phyloP scores from a whole-genome alignment of 2,329 filamentous ascomycete genomes.

The Sporothrix brasiliensis region DNA sequence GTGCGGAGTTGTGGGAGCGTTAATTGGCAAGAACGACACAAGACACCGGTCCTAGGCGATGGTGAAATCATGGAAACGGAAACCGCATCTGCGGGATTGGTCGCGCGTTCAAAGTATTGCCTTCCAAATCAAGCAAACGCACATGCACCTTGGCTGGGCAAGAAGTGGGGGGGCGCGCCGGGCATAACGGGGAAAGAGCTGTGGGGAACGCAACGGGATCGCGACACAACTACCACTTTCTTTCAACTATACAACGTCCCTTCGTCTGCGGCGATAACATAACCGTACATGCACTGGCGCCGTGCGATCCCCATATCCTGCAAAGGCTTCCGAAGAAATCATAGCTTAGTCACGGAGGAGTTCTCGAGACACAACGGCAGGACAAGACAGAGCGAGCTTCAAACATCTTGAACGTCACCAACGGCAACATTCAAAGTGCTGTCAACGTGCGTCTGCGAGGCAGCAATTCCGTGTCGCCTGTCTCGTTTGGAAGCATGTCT shows the following conservation, averaged over 20 bases:
- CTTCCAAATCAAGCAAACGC: slow-evolving; percentile 22
- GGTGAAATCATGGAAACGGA: background rate
- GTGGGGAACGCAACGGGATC: slow-evolving; percentile 9
- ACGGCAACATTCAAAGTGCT: no score
- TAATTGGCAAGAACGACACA: slow-evolving; percentile 9
- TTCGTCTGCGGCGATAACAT: background rate
- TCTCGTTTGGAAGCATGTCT: no score
- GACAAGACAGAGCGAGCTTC: background rate
- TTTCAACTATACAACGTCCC: background rate
- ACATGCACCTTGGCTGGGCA: background rate
- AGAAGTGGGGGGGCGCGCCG: slow-evolving; percentile 15
- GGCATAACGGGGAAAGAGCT: background rate
- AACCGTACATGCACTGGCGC: no score
- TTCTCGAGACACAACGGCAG: background rate
- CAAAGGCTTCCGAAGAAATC: background rate
- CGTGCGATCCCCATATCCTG: background rate
- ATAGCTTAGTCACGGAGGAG: background rate
- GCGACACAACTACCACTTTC: background rate
- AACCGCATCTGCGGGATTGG: background rate
- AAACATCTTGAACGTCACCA: background rate
- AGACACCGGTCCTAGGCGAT: background rate
- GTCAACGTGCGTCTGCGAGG: no score
- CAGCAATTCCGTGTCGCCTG: no score
- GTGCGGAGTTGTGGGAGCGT: background rate
- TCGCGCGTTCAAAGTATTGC: slow-evolving; percentile 11